These are phyloP conservation scores for Pueraria montana DNA, from an alignment of 306 rosid genomes.

Conservation along the genomic window DNA sequence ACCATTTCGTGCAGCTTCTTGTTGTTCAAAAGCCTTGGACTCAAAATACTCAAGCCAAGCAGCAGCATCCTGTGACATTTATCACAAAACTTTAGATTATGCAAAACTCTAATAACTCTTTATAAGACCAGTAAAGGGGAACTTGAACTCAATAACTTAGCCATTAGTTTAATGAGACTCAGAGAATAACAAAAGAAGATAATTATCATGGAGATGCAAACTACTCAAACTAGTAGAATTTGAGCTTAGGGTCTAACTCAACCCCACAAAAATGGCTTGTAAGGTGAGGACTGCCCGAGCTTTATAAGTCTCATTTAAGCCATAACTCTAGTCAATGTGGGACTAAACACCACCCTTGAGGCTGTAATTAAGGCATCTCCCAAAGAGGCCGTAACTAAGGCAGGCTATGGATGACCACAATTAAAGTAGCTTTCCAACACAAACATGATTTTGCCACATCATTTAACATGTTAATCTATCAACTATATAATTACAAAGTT, in stretches of 20 bases:
- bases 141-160: not conserved
- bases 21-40: conserved; percentile 95
- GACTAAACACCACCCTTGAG: too few relatives aligned
- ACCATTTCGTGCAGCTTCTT: conserved; percentile 92
- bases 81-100: conserved; percentile 18
- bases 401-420: too few relatives aligned
- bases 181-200: not conserved
- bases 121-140: not conserved
- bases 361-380: too few relatives aligned
- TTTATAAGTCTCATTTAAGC: too few relatives aligned
- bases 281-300: not conserved
- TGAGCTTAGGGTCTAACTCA: not conserved
- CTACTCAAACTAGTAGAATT: not conserved
- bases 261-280: not conserved
- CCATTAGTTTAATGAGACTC: not conserved
- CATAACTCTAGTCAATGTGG: too few relatives aligned
- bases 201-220: not conserved
- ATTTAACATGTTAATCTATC: not conserved
- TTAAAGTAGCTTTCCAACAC: too few relatives aligned
- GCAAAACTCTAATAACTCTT: not conserved
- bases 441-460: not conserved
- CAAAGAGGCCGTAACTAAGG: too few relatives aligned
- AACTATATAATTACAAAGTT: not conserved
- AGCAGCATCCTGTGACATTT: conserved; percentile 83
- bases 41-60: conserved; percentile 96